Conservation (phyloP, 805 yeast genomes). For the Cyberlindnera xylosilytica region DNA sequence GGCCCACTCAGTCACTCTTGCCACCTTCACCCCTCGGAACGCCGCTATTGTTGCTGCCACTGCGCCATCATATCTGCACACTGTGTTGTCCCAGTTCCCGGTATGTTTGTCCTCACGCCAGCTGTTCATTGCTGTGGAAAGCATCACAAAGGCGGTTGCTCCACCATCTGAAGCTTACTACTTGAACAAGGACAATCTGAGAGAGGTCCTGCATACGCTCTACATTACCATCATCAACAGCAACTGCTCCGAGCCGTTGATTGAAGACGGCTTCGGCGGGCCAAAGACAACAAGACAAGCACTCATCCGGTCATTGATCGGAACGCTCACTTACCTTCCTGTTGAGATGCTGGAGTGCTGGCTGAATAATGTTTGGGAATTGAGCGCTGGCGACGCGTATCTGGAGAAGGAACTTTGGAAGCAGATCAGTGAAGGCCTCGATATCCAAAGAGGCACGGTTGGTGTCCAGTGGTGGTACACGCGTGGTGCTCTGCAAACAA, state of each 20-base stretch:
- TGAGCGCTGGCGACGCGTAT: slow-evolving; percentile 27
- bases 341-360: slow-evolving; percentile 39
- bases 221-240: slow-evolving; percentile 38
- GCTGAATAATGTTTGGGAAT: slow-evolving; percentile 43
- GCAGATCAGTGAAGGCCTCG: slow-evolving; percentile 53
- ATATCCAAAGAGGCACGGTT: slow-evolving; percentile 50
- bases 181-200: slow-evolving; percentile 26
- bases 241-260: slow-evolving; percentile 31
- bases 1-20: slow-evolving; percentile 57
- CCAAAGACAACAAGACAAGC: slow-evolving; percentile 45
- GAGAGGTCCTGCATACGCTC: slow-evolving; percentile 41
- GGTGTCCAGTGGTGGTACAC: slow-evolving; percentile 67
- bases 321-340: slow-evolving; percentile 51
- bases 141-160: slow-evolving; percentile 44
- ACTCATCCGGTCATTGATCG: slow-evolving; percentile 42
- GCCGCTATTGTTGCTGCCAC: slow-evolving; percentile 22
- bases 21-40: slow-evolving; percentile 27
- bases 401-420: slow-evolving; percentile 48
- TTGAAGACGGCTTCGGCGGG: slow-evolving; percentile 9
- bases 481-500: slow-evolving; percentile 1
- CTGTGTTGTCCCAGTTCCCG: slow-evolving; percentile 57
- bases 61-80: slow-evolving; percentile 40
- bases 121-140: slow-evolving; percentile 52
- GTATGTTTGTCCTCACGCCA: slow-evolving; percentile 48
- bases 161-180: slow-evolving; percentile 35